Evolutionary conservation across 2,329 filamentous ascomycete genomes (phyloP).

Genomic region (Diaporthe humulicola): DNA sequence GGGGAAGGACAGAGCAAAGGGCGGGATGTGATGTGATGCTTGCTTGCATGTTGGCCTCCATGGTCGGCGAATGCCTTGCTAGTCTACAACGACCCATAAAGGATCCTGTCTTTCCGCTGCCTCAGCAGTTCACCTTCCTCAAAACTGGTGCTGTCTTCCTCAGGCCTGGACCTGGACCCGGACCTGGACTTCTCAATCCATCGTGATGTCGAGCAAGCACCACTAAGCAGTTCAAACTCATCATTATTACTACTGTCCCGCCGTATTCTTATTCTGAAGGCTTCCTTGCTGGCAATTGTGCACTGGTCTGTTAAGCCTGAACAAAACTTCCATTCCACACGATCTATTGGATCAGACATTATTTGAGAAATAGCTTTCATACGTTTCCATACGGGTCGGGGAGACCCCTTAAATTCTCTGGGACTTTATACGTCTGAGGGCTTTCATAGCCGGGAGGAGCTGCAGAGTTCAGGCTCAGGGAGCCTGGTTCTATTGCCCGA

Average conservation of each 20-base stretch:
- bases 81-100: conserved; percentile 33
- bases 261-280: conserved; percentile 30
- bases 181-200: conserved; percentile 12
- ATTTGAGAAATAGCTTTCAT: background rate
- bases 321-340: background rate
- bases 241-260: background rate
- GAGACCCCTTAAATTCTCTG: background rate
- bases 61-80: conserved; percentile 10
- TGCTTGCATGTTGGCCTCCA: conserved; percentile 20
- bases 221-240: background rate
- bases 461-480: background rate
- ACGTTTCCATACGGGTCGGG: too few relatives aligned
- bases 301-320: background rate
- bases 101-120: conserved; percentile 17
- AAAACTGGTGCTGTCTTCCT: background rate
- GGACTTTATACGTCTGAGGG: too few relatives aligned
- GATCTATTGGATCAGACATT: background rate
- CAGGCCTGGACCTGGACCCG: background rate
- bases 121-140: conserved; percentile 8
- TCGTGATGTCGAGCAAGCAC: conserved; percentile 3
- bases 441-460: background rate
- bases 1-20: conserved; percentile 10
- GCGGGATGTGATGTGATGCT: conserved; percentile 11
- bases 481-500: background rate
- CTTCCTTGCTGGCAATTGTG: background rate